phyloP scores from a whole-genome alignment of 2,329 filamentous ascomycete genomes.

The Thermomyces lanuginosus region DNA sequence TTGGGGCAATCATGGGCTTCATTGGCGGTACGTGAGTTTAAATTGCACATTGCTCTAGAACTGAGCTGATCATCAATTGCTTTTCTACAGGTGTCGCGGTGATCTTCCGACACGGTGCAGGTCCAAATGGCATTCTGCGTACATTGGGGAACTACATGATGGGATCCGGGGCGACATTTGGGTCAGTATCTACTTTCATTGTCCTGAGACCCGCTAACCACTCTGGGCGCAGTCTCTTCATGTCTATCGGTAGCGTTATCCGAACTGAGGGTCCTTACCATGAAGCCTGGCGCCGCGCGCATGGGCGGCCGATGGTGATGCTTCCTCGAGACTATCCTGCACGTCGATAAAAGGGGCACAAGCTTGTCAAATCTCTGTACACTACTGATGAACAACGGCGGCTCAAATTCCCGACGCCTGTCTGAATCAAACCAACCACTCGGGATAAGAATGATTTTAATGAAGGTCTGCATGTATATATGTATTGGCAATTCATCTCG shows the following conservation, averaged over 20 bases:
- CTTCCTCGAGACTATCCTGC: constrained; percentile 30
- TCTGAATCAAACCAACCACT: background rate
- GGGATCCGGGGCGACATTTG: constrained; percentile 87
- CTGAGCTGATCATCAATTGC: constrained; percentile 9
- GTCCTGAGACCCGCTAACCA: constrained; percentile 19
- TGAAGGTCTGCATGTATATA: background rate
- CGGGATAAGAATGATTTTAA: too few species aligned
- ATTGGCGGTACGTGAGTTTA: constrained; percentile 59
- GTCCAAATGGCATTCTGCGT: constrained; percentile 81
- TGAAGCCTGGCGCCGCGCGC: constrained; percentile 57
- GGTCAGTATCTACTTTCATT: constrained; percentile 40
- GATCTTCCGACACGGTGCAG: constrained; percentile 88
- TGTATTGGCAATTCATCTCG: constrained; percentile 1
- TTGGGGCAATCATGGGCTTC: constrained; percentile 92
- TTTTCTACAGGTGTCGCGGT: constrained; percentile 57
- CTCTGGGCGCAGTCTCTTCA: constrained; percentile 56
- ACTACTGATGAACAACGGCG: constrained; percentile 1
- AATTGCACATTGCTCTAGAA: background rate
- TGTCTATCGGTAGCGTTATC: constrained; percentile 95
- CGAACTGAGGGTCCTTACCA: constrained; percentile 74
- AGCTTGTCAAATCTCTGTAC: constrained; percentile 3
- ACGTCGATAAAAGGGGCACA: constrained; percentile 15
- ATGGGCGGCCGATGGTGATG: constrained; percentile 59
- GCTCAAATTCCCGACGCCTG: background rate
- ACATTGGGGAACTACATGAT: constrained; percentile 95